Base-by-base conservation (phyloP, 345 rosid genomes). In the Populus tremula region DNA sequence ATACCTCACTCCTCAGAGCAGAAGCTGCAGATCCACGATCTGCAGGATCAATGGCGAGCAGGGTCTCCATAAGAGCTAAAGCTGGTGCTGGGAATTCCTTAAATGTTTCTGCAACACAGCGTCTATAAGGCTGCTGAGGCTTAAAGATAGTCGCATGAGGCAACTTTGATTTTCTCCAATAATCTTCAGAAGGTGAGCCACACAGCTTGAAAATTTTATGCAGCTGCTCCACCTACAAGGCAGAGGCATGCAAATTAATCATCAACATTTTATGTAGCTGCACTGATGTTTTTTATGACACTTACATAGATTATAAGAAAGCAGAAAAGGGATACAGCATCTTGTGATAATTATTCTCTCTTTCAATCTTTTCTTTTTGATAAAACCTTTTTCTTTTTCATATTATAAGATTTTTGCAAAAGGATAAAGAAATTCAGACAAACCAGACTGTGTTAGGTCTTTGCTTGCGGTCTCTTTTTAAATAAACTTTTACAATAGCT, bases 61-160 rank as follows among this genome's bases (percentile, higher is more conserved):
- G 85, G 50, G 87, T 89, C 83, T 93, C 99, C 87, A 92, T 90
- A 77, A 96, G 99, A 17, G 87, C 88, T 77, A 96, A 87, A 78
- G 97, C 94, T 69, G 96, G 91, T 25, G 78, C 83, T 77, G 99
- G 98, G 79, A 93, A 96, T 77, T 93, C 99, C 87, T 92, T 96
- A 71, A 93, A 96, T 76, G 97, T 91, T 80, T 96, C 98, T 69
- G 87, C 94, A 49, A 96, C 98, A 87, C 93, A 74, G 16, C 96
- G 97, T 83, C 89, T 88, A 79, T 96, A 96, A 53, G 99, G 99
- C 80, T 90, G 98, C 56, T 93, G 96, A 70, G 99, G 99, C 85
- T 96, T 96, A 84, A 96, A 96, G 65, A 96, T 93, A 29, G 98
- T 96, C 47, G 98, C 99, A 85, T 92, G 99, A 67, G 99, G 99